Percentiles rank a stretch among this genome's conserved stretches.
Conservation (phyloP, 2,329 filamentous ascomycete species). For the Talaromyces amestolkiae region DNA sequence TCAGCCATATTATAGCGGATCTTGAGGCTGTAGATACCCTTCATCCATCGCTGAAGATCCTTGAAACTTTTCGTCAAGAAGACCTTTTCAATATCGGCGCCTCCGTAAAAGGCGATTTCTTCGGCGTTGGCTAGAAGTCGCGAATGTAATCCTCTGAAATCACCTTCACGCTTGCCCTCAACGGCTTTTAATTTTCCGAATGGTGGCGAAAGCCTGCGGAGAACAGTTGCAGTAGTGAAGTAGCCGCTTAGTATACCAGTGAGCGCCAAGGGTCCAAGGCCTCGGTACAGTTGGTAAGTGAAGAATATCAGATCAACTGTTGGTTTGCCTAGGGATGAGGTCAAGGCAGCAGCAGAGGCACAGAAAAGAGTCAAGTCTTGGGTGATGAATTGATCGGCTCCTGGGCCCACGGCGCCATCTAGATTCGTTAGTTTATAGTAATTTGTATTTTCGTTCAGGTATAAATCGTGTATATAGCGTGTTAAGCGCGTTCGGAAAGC, state of each 20-base stretch:
- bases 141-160: conserved; percentile 88
- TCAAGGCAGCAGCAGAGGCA: conserved; percentile 83
- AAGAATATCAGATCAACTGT: conserved; percentile 97
- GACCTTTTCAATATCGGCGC: conserved; percentile 89
- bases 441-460: conserved; percentile 89
- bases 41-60: conserved; percentile 94
- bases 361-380: conserved; percentile 96
- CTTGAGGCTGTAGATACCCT: conserved; percentile 95
- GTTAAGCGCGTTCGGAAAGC: conserved; percentile 94
- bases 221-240: conserved; percentile 85
- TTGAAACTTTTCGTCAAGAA: conserved; percentile 91
- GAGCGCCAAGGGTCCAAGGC: conserved; percentile 81
- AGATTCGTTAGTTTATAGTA: conserved; percentile 95
- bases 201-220: conserved; percentile 84
- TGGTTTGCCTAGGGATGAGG: conserved; percentile 96
- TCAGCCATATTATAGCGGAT: conserved; percentile 99
- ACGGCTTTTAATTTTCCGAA: conserved; percentile 97
- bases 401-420: conserved; percentile 87
- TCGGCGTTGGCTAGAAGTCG: conserved; percentile 94
- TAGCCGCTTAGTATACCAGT: conserved; percentile 88
- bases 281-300: conserved; percentile 94
- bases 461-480: conserved; percentile 94
- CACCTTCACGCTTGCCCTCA: conserved; percentile 90
- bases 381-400: conserved; percentile 95
- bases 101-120: conserved; percentile 96